phyloP scores from a whole-genome alignment of 176 grass and related monocot species.

The Hordeum vulgare region MorexV3_pseudomolecules_assembly NC_058522.1:130462841-130463340 shows the following conservation, averaged over 20 bases:
- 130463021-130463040: background rate
- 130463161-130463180: constrained; percentile 72
- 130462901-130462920: background rate
- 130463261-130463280: background rate
- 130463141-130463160: constrained; percentile 76
- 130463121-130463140: constrained; percentile 75
- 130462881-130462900: constrained; percentile 7
- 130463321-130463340: constrained; percentile 93
- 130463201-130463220: constrained; percentile 88
- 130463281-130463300: constrained; percentile 53
- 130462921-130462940: constrained; percentile 94
- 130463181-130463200: constrained; percentile 77
- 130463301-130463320: constrained; percentile 97
- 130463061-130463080: background rate
- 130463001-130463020: constrained; percentile 40
- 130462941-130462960: constrained; percentile 96
- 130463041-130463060: background rate
- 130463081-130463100: constrained; percentile 62
- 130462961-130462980: constrained; percentile 98
- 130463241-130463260: background rate
- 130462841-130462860: constrained; percentile 8
- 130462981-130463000: constrained; percentile 99
- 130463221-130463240: constrained; percentile 2
- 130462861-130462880: constrained; percentile 1
- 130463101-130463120: constrained; percentile 87